Evolutionary conservation across 2,329 filamentous ascomycete species (phyloP), one percentile per base, ranked within the genome.

Genomic region (Fusarium albidum): DNA sequence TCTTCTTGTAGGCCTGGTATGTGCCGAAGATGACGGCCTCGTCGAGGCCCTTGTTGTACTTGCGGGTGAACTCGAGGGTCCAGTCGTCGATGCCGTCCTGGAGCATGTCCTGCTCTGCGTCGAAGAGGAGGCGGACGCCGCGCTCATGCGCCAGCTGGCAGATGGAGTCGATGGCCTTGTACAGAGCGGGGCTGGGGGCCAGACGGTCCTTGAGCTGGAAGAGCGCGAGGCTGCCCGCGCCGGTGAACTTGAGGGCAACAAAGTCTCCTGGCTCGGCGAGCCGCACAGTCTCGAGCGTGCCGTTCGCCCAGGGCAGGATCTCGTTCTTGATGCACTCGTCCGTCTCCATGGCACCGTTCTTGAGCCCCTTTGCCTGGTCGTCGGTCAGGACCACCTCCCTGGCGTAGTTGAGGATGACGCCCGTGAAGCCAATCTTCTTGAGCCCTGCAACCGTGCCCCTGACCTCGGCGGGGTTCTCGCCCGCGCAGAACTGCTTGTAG

Each of bases 401-500:
- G 3, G 91, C 92, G 67, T 96, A 96, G 43, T 90, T 87, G 39
- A 96, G 79, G 49, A 96, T 92, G 6, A 96, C 90, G 11, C 92
- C 93, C 18, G 83, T 84, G 69, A 91, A 96, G 2, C 93, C 93
- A 37, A 94, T 85, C 27, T 78, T 72, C 71, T 91, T 90, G 9
- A 96, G 79, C 3, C 80, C 77, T 2, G 79, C 69, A 26, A 92
- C 83, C 0, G 89, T 92, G 26, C 71, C 74, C 34, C 79, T 77
- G 3, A 96, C 88, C 72, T 96, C 90, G 2, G 71, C 66, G 0
- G 82, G 79, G 41, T 84, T 89, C 73, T 92, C 89, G 25, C 93
- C 93, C 0, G 91, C 91, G 72, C 93, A 97, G 73, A 96, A 97
- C 67, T 97, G 93, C 18, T 87, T 86, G 71, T 96, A 96, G 66